phyloP scores from a whole-genome alignment of 2,329 filamentous ascomycete species.

The Neopestalotiopsis clavispora region DNA sequence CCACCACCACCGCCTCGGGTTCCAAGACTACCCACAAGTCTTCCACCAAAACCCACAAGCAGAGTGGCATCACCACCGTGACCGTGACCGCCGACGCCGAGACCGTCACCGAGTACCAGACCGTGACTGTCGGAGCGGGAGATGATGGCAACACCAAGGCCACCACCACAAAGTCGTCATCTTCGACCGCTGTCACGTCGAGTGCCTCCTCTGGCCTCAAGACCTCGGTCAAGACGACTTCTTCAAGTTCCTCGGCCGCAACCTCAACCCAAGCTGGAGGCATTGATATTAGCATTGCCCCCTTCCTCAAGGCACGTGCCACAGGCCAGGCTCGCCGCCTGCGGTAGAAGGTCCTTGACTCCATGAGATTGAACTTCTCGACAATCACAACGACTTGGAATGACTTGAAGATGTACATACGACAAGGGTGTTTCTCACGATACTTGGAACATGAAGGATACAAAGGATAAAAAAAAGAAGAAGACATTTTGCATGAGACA shows the following conservation, averaged over 20 bases:
- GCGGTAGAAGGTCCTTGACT: background rate
- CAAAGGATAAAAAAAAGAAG: background rate
- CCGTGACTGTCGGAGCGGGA: constrained; percentile 36
- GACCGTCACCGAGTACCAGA: constrained; percentile 44
- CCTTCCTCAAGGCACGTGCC: constrained; percentile 31
- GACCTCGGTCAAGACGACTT: constrained; percentile 11
- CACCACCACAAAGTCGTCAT: constrained; percentile 8
- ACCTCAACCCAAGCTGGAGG: constrained; percentile 2
- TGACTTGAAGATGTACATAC: background rate
- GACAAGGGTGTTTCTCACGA: background rate
- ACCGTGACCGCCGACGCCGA: constrained; percentile 46
- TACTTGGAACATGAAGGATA: background rate
- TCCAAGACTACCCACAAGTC: constrained; percentile 2
- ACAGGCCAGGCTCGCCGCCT: constrained; percentile 31
- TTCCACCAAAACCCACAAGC: constrained; percentile 24
- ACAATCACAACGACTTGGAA: background rate
- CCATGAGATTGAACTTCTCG: background rate
- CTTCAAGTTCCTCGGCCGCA: background rate
- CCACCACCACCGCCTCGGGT: constrained; percentile 22
- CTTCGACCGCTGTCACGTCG: constrained; percentile 9
- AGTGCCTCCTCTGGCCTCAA: constrained; percentile 13
- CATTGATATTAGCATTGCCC: constrained; percentile 23
- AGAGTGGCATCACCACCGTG: constrained; percentile 42
- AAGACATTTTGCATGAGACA: constrained; percentile 8
- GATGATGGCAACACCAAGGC: constrained; percentile 9